Evolutionary conservation across 2,329 filamentous ascomycete species (phyloP).

Genomic region (Neonectria neomacrospora): DNA sequence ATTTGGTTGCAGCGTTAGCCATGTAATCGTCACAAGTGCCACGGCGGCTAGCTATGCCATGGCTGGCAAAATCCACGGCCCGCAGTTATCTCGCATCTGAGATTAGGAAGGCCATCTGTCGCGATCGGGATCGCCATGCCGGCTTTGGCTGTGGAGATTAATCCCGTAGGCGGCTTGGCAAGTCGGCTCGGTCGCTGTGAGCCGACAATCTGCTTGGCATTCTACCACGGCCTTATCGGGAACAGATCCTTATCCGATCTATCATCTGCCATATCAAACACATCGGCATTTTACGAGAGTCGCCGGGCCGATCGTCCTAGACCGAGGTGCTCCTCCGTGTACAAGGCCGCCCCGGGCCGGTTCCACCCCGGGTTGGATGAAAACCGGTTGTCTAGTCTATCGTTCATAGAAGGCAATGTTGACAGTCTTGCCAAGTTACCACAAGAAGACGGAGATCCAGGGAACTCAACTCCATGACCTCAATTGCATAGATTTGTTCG

Average conservation of each 20-base stretch:
- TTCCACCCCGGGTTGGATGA: not conserved
- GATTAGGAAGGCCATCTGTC: not conserved
- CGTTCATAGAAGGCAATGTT: not conserved
- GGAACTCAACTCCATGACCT: not conserved
- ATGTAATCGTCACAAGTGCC: not conserved
- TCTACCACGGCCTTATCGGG: not conserved
- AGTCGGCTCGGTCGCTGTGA: not conserved
- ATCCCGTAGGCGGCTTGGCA: not conserved
- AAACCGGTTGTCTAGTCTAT: not conserved
- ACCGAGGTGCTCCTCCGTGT: not conserved
- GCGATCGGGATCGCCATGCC: not conserved
- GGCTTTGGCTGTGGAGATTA: not conserved
- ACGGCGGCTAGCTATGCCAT: not conserved
- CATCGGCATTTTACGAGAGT: not conserved
- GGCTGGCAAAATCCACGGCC: not conserved
- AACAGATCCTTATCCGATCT: not conserved
- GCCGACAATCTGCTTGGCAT: not conserved
- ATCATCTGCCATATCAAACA: not conserved
- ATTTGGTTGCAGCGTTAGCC: not conserved
- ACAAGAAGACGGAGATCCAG: not conserved
- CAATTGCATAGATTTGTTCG: not conserved
- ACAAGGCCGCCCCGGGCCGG: not conserved
- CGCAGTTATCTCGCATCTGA: not conserved
- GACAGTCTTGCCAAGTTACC: not conserved
- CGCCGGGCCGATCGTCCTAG: not conserved